Evolutionary conservation across 352 stramenopile genomes (phyloP), one percentile per base, ranked within the genome.

Genomic region (Phytophthora citrophthora): DNA sequence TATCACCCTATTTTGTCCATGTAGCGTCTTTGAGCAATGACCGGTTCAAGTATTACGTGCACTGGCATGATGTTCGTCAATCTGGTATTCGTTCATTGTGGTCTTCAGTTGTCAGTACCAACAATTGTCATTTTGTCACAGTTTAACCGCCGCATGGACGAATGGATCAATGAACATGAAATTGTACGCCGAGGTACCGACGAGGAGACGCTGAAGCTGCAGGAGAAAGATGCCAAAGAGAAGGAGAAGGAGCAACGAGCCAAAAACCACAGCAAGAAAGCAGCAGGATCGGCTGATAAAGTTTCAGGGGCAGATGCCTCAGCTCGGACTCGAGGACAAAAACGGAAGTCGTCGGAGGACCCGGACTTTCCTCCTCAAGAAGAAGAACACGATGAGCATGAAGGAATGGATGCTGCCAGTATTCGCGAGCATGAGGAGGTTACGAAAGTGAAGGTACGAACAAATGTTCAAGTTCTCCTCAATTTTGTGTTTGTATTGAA

Each of bases 381-480:
- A 23, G 84, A 93, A 51, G 91, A 98, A 60, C 91, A 99, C 53
- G 97, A 99, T 69, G 97, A 99, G 72, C 97, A 99, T 67, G 96
- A 99, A 90, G 97, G 97, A 31, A 96, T 99, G 77, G 97, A 99
- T 75, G 97, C 98, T 53, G 96, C 93, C 12, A 97, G 90, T 32
- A 90, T 99, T 45, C 90, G 95, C 59, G 97, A 99, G 69, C 97
- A 99, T 77, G 97, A 99, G 66, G 96, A 99, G 65, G 94, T 99
- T 11, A 99, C 96, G 26, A 99, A 98, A 83, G 89, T 98, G 48
- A 98, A 98, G 79, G 86, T 93, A 23, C 16, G 52, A 48, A 5
- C 10, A 47, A 12, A 5, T 11, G 39, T 27, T 31, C 13, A 39
- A 6, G 16, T 13, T 26, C 3, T 7, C 38, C 29, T 34, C 11